Base-by-base conservation (phyloP, 1,284 basidiomycete genomes). In the Ustilago cynodontis region DNA sequence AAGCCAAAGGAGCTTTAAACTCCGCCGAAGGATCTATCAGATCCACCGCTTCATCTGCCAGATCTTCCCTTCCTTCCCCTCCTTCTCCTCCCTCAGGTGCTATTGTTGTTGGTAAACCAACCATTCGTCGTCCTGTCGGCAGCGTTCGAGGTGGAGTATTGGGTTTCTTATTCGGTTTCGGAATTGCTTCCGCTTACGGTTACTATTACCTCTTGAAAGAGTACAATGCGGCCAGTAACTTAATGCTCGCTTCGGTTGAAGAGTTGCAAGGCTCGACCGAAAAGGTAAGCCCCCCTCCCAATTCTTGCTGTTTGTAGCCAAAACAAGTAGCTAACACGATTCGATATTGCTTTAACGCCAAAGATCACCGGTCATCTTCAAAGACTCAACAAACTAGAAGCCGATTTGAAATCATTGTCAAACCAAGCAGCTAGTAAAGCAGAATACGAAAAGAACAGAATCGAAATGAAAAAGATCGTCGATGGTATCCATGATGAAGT, bases 101-200 rank as follows among this genome's bases (percentile, higher is more conserved):
- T 28, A 69, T 77, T 41, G 74, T 77, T 0, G 70, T 77, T 0
- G 74, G 74, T 1, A 31, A 16, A 3, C 74, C 74, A 1, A 72
- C 70, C 49, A 60, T 77, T 35, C 59, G 74, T n/a, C 58, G 74
- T 1, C 74, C 74, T 24, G 66, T 71, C 1, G 69, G 75, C 16
- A 65, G 63, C 6, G 71, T 81, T 1, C 51, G 78, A 1, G 78
- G 78, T 2, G 77, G 76, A 13, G 58, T 96, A 64, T 89, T 95
- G 29, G 94, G 94, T 0, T 96, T 96, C 85, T 87, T 95, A 50
- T 90, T 94, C 80, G 94, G 94, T 0, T 95, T 95, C 88, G 94
- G 93, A 6, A 86, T 94, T 47, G 87, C 87, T 8, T 87, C 93
- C 1, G 91, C 92, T 0, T 91, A 92, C 81, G 93, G 93, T 52